Conservation (phyloP, 1,284 basidiomycete genomes). For the Sanghuangporus weigelae region DNA sequence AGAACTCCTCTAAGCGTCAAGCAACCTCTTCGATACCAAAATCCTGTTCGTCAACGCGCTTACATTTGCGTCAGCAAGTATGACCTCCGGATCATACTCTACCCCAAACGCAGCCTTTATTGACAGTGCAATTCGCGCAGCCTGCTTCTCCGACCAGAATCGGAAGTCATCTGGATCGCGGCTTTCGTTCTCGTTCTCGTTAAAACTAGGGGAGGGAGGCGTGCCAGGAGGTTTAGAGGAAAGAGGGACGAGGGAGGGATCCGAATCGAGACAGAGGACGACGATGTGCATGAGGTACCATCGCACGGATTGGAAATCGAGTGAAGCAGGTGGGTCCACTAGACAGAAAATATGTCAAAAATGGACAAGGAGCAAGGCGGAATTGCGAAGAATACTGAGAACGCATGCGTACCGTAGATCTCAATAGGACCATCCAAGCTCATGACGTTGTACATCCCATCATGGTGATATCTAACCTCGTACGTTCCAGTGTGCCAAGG, state of each 20-base stretch:
- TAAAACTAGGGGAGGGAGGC: constrained; percentile 10
- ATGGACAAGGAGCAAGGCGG: background rate
- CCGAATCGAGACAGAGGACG: constrained; percentile 80
- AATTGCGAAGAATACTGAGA: background rate
- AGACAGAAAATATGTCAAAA: constrained; percentile 15
- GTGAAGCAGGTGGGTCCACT: constrained; percentile 64
- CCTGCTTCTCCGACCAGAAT: constrained; percentile 89
- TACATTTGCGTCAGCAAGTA: constrained; percentile 92
- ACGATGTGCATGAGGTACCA: constrained; percentile 72
- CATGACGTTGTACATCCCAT: constrained; percentile 96
- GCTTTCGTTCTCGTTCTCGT: constrained; percentile 21
- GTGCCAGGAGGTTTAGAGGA: constrained; percentile 46
- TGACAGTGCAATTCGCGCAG: constrained; percentile 76
- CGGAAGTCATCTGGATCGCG: constrained; percentile 89
- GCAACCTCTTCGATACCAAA: constrained; percentile 71
- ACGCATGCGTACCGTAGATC: constrained; percentile 65
- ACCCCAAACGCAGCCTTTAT: constrained; percentile 82
- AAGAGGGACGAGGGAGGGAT: constrained; percentile 75
- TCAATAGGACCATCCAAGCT: constrained; percentile 79
- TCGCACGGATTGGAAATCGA: constrained; percentile 63
- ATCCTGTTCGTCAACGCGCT: constrained; percentile 78
- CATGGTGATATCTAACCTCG: constrained; percentile 88
- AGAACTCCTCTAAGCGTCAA: constrained; percentile 24
- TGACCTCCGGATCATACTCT: constrained; percentile 85
- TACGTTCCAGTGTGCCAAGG: constrained; percentile 88